Evolutionary conservation across 2,329 filamentous ascomycete genomes (phyloP), one percentile per base, ranked within the genome.

Genomic region (Sarocladiaceae sp.): DNA sequence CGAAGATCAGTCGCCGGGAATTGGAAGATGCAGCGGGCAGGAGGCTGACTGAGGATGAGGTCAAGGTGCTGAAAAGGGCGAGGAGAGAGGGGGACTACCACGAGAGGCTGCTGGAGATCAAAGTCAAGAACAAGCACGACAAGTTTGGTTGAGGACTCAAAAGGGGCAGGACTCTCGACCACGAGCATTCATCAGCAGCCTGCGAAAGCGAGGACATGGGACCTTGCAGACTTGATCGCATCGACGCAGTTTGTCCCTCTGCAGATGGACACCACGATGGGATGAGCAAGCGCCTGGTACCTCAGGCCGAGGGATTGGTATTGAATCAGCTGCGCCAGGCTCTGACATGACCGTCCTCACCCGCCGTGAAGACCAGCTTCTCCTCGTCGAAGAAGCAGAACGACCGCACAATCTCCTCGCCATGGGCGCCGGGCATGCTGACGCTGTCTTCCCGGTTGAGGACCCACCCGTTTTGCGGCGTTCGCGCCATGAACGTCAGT

Each of bases 81-180:
- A 77, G 87, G 59, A 78, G 80, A 54, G 86, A 96, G 55, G 93
- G 93, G 1, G 83, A 91, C 60, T 96, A 93, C 60, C 86, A 96
- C 61, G 90, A 97, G 67, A 78, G 78, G 53, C 66, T 96, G 57
- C 66, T 97, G 51, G 83, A 94, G 65, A 71, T 96, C 45, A 93
- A 91, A 64, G 84, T 93, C 23, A 95, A 95, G 70, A 82, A 82
- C 45, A 95, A 95, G 68, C 90, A 95, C 66, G 89, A 95, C 66
- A 95, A 95, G 63, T 95, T 60, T 53, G 59, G 61, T 9, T 67
- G 50, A 63, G 26, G 9, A 29, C 26, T 29, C 26, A 29, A 29
- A n/a, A n/a, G n/a, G n/a, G n/a, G n/a, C n/a, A n/a, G n/a, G n/a
- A n/a, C n/a, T n/a, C n/a, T n/a, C n/a, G n/a, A n/a, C n/a, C n/a